phyloP scores from a whole-genome alignment of 148 eudicot species.

The Camellia sinensis region DNA sequence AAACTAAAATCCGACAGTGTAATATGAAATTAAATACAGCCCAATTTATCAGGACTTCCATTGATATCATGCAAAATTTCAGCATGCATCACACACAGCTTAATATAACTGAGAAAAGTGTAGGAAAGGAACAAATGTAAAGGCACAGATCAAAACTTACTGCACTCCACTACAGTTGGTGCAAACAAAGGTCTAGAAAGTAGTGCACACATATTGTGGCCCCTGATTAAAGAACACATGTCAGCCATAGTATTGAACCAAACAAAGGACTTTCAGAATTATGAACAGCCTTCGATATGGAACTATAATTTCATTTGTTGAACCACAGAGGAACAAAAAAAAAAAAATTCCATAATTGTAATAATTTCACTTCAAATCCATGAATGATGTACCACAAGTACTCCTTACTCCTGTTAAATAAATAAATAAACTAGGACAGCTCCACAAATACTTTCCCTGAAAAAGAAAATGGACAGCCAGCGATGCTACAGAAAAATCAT shows the following conservation, averaged over 20 bases:
- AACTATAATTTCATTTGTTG: neutral
- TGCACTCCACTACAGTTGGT: conserved; percentile 67
- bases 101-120: neutral
- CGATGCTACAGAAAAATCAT: neutral
- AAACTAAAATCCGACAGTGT: neutral
- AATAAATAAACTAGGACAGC: neutral
- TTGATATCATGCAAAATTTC: neutral
- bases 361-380: neutral
- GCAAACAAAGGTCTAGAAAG: conserved; percentile 68
- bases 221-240: conserved; percentile 36
- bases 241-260: neutral
- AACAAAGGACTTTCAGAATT: neutral
- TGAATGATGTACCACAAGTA: conserved; percentile 6
- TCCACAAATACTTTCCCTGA: neutral
- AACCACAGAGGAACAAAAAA: neutral
- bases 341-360: neutral
- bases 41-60: neutral
- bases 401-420: neutral
- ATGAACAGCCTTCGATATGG: neutral
- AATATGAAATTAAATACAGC: neutral
- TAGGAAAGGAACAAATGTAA: neutral
- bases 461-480: neutral
- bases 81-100: neutral
- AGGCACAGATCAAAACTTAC: conserved; percentile 35
- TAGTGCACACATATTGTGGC: conserved; percentile 69